Base-by-base conservation (phyloP, 192 early-diverging fungal genomes). In the Paraglomus brasilianum region DNA sequence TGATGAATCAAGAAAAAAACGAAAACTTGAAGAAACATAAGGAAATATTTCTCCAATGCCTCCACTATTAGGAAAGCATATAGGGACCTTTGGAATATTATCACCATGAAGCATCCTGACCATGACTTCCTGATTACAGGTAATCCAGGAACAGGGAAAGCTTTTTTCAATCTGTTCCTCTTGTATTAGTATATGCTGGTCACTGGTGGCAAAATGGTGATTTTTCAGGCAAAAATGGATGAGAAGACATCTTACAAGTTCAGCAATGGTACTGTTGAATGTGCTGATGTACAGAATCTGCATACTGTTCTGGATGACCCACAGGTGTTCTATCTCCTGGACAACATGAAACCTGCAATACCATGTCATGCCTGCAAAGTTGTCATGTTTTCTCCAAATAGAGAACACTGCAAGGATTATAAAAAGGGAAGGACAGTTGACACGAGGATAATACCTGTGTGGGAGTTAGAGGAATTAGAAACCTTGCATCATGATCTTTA, bases 21-120 rank as follows among this genome's bases (percentile, higher is more conserved):
- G n/a, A n/a, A n/a, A n/a, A n/a, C n/a, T n/a, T n/a, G n/a, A n/a
- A n/a, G n/a, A n/a, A n/a, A n/a, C n/a, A n/a, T n/a, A n/a, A n/a
- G n/a, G n/a, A n/a, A n/a, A n/a, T n/a, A n/a, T n/a, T n/a, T n/a
- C n/a, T n/a, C n/a, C n/a, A n/a, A n/a, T n/a, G n/a, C n/a, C n/a
- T n/a, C n/a, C n/a, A n/a, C n/a, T n/a, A n/a, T 58, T 30, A 24
- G 56, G 56, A 58, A 58, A 58, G 56, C 56, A 58, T 58, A 58
- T 58, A 5, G 41, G 56, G 56, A 58, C 30, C 56, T 58, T 58
- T 58, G 56, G 56, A 39, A 58, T 5, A 58, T 58, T 30, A 58
- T 58, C n/a, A 8, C 0, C 41, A 58, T 0, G 41, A 0, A 58
- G 30, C 30, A 58, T 36, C 56, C 56, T 58, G 56, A 2, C 30